A percentile compares a stretch with the other conserved stretches of the same genome.
phyloP scores from a whole-genome alignment of 495 filamentous ascomycete species.

The Xylaria acuta region DNA sequence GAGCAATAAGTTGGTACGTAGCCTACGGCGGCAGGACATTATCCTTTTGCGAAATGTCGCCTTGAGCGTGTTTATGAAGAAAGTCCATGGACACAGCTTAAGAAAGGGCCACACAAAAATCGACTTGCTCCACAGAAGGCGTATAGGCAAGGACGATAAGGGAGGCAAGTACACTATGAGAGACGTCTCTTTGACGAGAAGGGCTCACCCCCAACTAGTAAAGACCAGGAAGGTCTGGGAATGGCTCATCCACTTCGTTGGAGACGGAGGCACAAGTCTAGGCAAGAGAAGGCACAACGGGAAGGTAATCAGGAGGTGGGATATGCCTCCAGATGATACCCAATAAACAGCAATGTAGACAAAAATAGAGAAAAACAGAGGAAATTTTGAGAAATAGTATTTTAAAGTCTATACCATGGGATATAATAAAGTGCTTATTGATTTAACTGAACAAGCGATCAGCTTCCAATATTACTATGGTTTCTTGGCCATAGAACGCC shows the following conservation, averaged over 20 bases:
- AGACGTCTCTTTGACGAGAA: constrained; percentile 43
- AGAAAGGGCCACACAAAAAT: constrained; percentile 73
- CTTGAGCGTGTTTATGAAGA: constrained; percentile 71
- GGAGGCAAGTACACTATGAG: constrained; percentile 51
- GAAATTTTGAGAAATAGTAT: not conserved
- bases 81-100: constrained; percentile 79
- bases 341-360: constrained; percentile 13
- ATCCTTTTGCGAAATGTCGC: constrained; percentile 78
- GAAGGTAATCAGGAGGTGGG: constrained; percentile 36
- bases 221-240: constrained; percentile 73
- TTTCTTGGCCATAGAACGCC: no score
- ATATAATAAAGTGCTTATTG: not conserved
- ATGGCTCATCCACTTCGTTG: constrained; percentile 80
- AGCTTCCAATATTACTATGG: no score
- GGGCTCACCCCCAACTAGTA: constrained; percentile 56
- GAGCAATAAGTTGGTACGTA: constrained; percentile 53
- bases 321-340: constrained; percentile 40
- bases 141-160: constrained; percentile 48
- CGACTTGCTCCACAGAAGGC: constrained; percentile 66
- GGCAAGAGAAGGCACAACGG: constrained; percentile 37
- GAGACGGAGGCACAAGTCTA: constrained; percentile 36
- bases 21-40: constrained; percentile 71
- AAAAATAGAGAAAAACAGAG: not conserved
- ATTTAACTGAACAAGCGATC: no score
- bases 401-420: not conserved